Evolutionary conservation across 192 early-diverging fungal species (phyloP).

Genomic region (Backusella tarrabulga): DNA sequence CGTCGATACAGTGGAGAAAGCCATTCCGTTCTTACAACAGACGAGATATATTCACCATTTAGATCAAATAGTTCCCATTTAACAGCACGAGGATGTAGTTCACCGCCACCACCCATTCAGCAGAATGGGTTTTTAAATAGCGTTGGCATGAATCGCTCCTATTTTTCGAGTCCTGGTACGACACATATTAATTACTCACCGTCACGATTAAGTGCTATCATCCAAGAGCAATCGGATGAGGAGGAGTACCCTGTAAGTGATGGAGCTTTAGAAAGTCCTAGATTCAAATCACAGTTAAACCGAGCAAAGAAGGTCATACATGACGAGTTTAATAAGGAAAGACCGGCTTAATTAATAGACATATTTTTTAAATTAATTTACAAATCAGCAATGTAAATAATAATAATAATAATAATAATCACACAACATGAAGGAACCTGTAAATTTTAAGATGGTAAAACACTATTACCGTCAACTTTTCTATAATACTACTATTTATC

Average conservation of each 20-base stretch:
- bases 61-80: slow-evolving; percentile 26
- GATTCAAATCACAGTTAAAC: neutral
- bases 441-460: neutral
- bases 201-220: slow-evolving; percentile 27
- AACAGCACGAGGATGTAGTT: slow-evolving; percentile 16
- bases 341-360: neutral
- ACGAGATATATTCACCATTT: slow-evolving; percentile 11
- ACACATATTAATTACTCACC: neutral
- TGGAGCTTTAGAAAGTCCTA: neutral
- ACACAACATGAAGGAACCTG: neutral
- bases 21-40: neutral
- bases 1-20: slow-evolving; percentile 40
- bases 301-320: neutral
- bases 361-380: neutral
- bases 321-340: neutral
- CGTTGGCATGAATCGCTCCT: slow-evolving; percentile 3
- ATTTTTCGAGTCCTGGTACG: neutral
- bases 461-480: too few relatives aligned
- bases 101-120: slow-evolving; percentile 9
- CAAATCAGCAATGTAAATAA: neutral
- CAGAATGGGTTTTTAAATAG: neutral
- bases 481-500: too few relatives aligned
- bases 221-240: slow-evolving; percentile 32
- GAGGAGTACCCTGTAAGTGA: slow-evolving; percentile 23
- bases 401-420: neutral